phyloP scores from a whole-genome alignment of 441 rosid species.

The Oxalis stricta region DNA sequence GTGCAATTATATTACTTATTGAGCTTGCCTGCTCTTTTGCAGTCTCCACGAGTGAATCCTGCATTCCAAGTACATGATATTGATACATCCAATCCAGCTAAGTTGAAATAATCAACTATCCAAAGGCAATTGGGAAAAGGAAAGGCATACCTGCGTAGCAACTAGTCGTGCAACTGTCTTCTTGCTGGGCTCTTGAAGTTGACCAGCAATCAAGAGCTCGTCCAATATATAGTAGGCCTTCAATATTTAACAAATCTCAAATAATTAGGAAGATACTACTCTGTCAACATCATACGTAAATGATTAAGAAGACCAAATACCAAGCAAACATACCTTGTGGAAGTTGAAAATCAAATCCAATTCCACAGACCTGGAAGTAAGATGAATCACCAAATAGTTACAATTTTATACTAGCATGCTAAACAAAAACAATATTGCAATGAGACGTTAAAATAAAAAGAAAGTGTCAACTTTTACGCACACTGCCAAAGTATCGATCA shows the following conservation, averaged over 20 bases:
- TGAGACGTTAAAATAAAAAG: too few relatives aligned
- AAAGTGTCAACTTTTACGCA: slow-evolving; percentile 25
- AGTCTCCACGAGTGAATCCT: slow-evolving; percentile 60
- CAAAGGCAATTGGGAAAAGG: background rate
- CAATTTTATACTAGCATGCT: too few relatives aligned
- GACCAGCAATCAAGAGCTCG: slow-evolving; percentile 85
- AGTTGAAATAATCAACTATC: background rate
- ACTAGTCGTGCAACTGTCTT: slow-evolving; percentile 76
- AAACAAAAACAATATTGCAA: background rate
- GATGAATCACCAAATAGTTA: slow-evolving; percentile 1
- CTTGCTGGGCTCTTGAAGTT: slow-evolving; percentile 98
- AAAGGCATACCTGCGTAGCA: slow-evolving; percentile 59
- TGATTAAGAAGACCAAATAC: background rate
- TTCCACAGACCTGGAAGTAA: slow-evolving; percentile 54
- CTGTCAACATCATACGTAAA: slow-evolving; percentile 1
- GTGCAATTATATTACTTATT: slow-evolving; percentile 55
- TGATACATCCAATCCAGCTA: background rate
- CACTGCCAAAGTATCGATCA: slow-evolving; percentile 97
- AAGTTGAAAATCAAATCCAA: slow-evolving; percentile 75
- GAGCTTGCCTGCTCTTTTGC: slow-evolving; percentile 61
- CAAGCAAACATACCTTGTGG: slow-evolving; percentile 42
- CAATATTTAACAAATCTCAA: slow-evolving; percentile 2
- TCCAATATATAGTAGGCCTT: slow-evolving; percentile 75
- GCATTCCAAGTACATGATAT: slow-evolving; percentile 8
- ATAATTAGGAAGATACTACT: background rate